Conservation (phyloP, 352 stramenopile genomes). For the Globisporangium nagaii region DNA sequence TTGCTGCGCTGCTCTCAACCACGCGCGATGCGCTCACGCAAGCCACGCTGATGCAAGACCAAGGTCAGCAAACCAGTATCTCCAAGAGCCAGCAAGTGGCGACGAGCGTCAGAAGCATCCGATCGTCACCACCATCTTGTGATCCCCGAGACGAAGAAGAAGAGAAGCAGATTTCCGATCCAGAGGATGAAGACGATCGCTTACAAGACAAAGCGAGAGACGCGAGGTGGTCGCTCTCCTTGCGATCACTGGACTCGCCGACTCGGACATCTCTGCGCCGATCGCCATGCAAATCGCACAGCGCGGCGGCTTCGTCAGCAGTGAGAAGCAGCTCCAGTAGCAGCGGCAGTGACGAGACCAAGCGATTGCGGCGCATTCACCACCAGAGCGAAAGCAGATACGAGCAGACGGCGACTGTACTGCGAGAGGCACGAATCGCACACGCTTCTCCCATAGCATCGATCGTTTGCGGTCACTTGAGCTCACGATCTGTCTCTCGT, state of each 20-base stretch:
- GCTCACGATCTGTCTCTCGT: too few species aligned
- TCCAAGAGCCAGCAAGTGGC: not conserved
- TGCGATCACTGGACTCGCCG: not conserved
- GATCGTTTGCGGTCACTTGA: too few species aligned
- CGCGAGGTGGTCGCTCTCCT: not conserved
- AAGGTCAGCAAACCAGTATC: slow-evolving; percentile 7
- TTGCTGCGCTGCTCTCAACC: too few species aligned
- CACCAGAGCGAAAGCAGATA: not conserved
- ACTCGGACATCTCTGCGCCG: too few species aligned
- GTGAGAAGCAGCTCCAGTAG: not conserved
- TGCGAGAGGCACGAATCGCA: too few species aligned
- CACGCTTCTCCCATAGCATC: too few species aligned
- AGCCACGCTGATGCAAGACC: slow-evolving; percentile 5
- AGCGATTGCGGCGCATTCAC: not conserved
- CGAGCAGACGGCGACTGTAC: not conserved
- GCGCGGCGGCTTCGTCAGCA: not conserved
- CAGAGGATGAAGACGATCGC: not conserved
- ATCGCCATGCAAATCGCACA: not conserved
- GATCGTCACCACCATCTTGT: not conserved
- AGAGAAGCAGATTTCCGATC: not conserved
- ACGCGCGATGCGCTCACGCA: not conserved
- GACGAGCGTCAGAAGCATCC: too few species aligned
- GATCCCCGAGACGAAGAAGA: not conserved
- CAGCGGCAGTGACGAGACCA: not conserved
- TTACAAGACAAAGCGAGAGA: not conserved